Percentiles rank a stretch among this genome's conserved stretches.
These are phyloP conservation scores for Tubosaeta sp. DNA, from an alignment of 768 basidiomycete species.

Conservation along the genomic window DNA sequence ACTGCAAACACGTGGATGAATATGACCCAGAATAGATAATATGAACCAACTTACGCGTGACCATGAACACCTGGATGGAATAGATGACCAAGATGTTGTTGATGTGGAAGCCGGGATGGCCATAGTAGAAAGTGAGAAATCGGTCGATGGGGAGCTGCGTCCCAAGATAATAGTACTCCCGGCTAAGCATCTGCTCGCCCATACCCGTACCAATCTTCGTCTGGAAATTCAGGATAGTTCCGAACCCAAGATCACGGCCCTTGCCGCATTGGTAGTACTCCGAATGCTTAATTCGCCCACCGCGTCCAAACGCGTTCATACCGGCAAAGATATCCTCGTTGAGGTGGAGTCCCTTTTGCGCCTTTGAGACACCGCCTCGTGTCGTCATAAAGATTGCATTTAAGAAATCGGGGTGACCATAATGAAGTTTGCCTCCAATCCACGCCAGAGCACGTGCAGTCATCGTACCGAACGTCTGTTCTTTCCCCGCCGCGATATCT, in stretches of 20 bases:
- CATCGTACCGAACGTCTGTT: slow-evolving; percentile 99
- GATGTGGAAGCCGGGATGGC: slow-evolving; percentile 98
- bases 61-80: slow-evolving; percentile 97
- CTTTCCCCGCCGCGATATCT: slow-evolving; percentile 98
- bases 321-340: slow-evolving; percentile 99
- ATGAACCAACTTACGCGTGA: slow-evolving; percentile 62
- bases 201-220: slow-evolving; percentile 99
- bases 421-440: slow-evolving; percentile 98
- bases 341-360: slow-evolving; percentile 96
- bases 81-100: slow-evolving; percentile 99
- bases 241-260: slow-evolving; percentile 98
- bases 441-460: slow-evolving; percentile 92
- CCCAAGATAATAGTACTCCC: slow-evolving; percentile 98
- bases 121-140: slow-evolving; percentile 99
- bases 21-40: background rate
- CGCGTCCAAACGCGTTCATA: slow-evolving; percentile 98
- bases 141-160: slow-evolving; percentile 98
- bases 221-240: slow-evolving; percentile 99
- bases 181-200: slow-evolving; percentile 99
- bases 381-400: slow-evolving; percentile 98
- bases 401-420: slow-evolving; percentile 98
- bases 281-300: slow-evolving; percentile 98
- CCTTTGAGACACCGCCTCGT: slow-evolving; percentile 97
- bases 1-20: slow-evolving; percentile 42
- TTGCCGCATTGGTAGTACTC: slow-evolving; percentile 99